Conservation (phyloP, 192 early-diverging fungal species). For the Coemansia sp. region DNA sequence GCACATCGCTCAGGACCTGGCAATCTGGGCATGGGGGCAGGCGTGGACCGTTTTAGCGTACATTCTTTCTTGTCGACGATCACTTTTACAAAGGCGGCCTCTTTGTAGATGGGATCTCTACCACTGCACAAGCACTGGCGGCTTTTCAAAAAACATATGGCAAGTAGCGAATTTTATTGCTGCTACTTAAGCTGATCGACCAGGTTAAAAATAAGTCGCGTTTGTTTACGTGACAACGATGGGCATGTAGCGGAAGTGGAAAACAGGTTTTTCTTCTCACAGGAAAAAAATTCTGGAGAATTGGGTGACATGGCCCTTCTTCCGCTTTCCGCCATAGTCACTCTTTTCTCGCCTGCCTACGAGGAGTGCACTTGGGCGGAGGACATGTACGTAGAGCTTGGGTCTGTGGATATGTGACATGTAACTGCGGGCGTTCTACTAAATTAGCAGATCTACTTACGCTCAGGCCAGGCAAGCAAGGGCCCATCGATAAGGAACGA, state of each 20-base stretch:
- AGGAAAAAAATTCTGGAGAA: not conserved
- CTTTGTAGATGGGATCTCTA: not conserved
- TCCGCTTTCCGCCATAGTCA: not conserved
- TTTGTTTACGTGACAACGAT: not conserved
- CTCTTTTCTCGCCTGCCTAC: not conserved
- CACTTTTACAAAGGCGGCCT: not conserved
- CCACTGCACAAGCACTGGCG: not conserved
- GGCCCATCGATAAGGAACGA: not conserved
- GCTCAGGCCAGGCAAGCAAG: not conserved
- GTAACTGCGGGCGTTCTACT: not conserved
- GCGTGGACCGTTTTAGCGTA: not conserved
- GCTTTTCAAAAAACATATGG: not conserved
- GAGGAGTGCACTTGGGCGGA: not conserved
- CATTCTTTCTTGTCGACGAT: not conserved
- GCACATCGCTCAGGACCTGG: constrained; percentile 2
- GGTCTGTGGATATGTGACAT: not conserved
- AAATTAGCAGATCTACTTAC: not conserved
- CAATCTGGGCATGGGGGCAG: not conserved
- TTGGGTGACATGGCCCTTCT: not conserved
- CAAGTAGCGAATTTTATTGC: not conserved
- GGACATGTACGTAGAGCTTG: not conserved
- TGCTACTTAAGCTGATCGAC: not conserved
- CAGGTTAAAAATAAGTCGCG: not conserved
- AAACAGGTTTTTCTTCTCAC: not conserved
- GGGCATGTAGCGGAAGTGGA: not conserved